Evolutionary conservation across 2,329 filamentous ascomycete genomes (phyloP), one percentile per base, ranked within the genome.

Genomic region (Fusarium sp.): DNA sequence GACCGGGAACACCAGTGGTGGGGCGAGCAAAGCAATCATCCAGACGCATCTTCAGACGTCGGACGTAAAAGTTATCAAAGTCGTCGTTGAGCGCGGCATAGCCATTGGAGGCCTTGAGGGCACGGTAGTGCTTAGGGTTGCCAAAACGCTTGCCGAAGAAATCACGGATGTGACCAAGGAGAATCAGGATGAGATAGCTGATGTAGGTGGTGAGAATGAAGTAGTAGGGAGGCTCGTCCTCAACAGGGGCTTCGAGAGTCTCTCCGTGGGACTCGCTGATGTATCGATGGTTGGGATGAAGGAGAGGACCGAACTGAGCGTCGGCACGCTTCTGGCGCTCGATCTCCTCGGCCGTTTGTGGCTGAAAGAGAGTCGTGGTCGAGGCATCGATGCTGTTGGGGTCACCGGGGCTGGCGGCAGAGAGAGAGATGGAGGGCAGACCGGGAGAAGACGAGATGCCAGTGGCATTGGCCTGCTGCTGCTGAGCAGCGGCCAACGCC

Each of bases 31-130:
- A 99, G 86, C 95, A 98, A 84, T 99, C 97, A 78, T 98, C 97
- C 81, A 99, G 95, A 73, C 97, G 92, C 86, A 95, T 90, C 88
- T 99, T 98, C 81, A 99, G 84, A 70, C 97, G 90, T 66, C 97
- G 91, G 66, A 96, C 94, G 84, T 99, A 99, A 84, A 99, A 99
- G 84, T 96, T 98, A 87, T 99, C 97, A 81, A 99, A 99, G 84
- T 99, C 97, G 79, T 95, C 97, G 84, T 98, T 98, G 74, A 99
- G 88, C 3, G 97, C 95, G 12, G 96, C 97, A 81, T 98, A 98
- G 72, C 97, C 97, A 81, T 98, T 94, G 75, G 91, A 90, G 40
- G 93, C 89, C 81, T 93, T 93, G 79, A 98, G 87, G 78, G 97
- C 93, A 80, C 91, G 92, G 84, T 98, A 98, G 68, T 88, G 82